These are phyloP conservation scores for Fusarium sp. DNA, from an alignment of 2,329 filamentous ascomycete genomes.

Conservation along the genomic window DNA sequence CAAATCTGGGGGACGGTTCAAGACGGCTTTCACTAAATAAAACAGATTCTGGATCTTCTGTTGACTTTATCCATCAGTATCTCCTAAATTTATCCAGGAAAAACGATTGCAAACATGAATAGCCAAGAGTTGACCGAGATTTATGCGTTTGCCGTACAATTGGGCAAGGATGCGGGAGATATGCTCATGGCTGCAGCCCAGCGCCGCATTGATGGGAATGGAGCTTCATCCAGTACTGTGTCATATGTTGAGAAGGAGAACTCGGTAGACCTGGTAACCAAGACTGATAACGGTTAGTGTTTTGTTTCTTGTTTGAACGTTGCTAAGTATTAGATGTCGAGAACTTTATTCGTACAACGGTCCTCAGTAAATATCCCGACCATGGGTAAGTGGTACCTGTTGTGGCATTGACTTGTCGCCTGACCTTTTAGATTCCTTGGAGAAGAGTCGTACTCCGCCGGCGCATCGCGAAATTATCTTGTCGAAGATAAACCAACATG, in stretches of 20 bases:
- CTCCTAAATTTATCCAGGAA: constrained; percentile 2
- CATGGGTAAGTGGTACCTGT: constrained; percentile 66
- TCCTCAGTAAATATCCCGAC: constrained; percentile 69
- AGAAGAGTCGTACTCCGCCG: constrained; percentile 80
- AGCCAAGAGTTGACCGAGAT: constrained; percentile 69
- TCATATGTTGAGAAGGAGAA: constrained; percentile 72
- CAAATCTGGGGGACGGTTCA: constrained; percentile 29
- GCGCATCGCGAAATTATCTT: constrained; percentile 74
- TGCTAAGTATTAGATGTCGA: constrained; percentile 69
- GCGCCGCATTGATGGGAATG: constrained; percentile 42
- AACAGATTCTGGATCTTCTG: constrained; percentile 3
- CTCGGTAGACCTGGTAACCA: constrained; percentile 80
- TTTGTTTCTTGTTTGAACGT: not conserved
- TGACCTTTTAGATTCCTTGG: constrained; percentile 71
- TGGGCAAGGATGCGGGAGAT: constrained; percentile 76
- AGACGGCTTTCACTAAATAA: constrained; percentile 34
- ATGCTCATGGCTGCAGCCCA: constrained; percentile 72
- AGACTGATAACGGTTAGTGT: constrained; percentile 74
- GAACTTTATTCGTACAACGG: constrained; percentile 71
- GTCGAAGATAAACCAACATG: constrained; percentile 74
- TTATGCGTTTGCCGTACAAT: constrained; percentile 75
- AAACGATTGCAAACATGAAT: constrained; percentile 44
- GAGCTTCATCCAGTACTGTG: constrained; percentile 30
- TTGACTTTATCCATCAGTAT: not conserved
- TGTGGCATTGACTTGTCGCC: not conserved